Evolutionary conservation across 2,329 filamentous ascomycete genomes (phyloP), one percentile per base, ranked within the genome.

Genomic region (Colletotrichum sansevieriae): DNA sequence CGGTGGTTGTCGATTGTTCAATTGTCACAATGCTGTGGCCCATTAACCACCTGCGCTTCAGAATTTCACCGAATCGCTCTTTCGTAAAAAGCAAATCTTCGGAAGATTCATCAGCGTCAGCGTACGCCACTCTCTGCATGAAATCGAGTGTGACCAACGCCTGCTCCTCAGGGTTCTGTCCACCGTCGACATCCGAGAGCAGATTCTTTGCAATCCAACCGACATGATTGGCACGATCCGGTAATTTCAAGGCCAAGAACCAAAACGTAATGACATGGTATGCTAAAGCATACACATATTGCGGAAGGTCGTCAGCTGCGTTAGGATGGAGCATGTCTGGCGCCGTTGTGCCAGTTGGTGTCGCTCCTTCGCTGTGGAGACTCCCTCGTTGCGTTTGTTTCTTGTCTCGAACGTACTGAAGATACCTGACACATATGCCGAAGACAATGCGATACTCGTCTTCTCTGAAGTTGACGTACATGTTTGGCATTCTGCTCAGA

Each of bases 241-340:
- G 88, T 59, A 97, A 86, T 75, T 94, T 95, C 73, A 99, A 79
- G 1, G 94, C 92, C 73, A 99, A 85, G 77, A 98, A 99, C 96
- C 96, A 99, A 77, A 97, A 98, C 2, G 94, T 92, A 72, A 99
- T 95, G 73, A 97, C 94, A 77, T 98, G 95, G 77, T 97, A 97
- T 9, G 95, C 95, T 60, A 98, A 83, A 2, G 94, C 92, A 78
- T 97, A 96, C 29, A 99, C 93, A 77, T 99, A 99, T 78, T 96
- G 92, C 4, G 95, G 94, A 57, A 97, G 84, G 72, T 96, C 93
- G 70, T 96, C 92, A 35, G 62, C 58, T 9, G 78, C 74, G 55
- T 75, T 79, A 12, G 79, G 77, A 33, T 68, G 67, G n/a, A 68
- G 22, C 52, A 54, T 37, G 12, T 70, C 67, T 10, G 64, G 47